These are phyloP conservation scores for Aristolochia fimbriata DNA, from an alignment of 164 flowering plant genomes.

Conservation along the genomic window DNA sequence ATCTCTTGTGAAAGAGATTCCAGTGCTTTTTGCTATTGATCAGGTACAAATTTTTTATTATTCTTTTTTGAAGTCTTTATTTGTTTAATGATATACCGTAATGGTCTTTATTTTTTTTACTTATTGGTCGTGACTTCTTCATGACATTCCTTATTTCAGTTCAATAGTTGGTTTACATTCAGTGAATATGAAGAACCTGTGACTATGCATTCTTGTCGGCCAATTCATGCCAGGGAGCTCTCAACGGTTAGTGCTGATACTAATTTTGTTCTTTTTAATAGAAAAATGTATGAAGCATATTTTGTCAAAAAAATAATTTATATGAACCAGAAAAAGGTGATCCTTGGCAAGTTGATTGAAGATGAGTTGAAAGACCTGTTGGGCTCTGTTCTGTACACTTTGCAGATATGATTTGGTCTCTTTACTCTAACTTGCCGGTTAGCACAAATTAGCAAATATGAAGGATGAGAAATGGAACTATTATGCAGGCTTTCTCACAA, in stretches of 20 bases:
- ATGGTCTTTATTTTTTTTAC: neutral
- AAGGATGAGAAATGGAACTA: no score
- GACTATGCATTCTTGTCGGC: conserved; percentile 59
- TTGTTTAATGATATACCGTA: no score
- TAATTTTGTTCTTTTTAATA: neutral
- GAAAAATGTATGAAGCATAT: no score
- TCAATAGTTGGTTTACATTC: conserved; percentile 84
- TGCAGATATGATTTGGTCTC: no score
- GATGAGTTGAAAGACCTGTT: no score
- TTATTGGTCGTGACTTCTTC: neutral
- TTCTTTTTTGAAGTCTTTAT: neutral
- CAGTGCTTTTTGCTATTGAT: conserved; percentile 89
- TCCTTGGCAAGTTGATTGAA: no score
- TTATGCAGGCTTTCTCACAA: no score
- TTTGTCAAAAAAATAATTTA: no score
- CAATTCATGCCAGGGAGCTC: conserved; percentile 83
- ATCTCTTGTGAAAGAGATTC: conserved; percentile 59
- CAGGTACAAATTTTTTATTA: conserved; percentile 14
- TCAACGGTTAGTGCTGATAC: conserved; percentile 51
- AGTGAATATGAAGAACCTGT: conserved; percentile 70
- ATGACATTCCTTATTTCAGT: conserved; percentile 4
- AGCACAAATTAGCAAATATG: no score
- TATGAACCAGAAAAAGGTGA: no score
- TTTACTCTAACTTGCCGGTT: no score
- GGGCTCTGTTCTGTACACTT: no score